These are phyloP conservation scores for Ceratocystis albifundus DNA, from an alignment of 2,329 filamentous ascomycete species.

Conservation along the genomic window DNA sequence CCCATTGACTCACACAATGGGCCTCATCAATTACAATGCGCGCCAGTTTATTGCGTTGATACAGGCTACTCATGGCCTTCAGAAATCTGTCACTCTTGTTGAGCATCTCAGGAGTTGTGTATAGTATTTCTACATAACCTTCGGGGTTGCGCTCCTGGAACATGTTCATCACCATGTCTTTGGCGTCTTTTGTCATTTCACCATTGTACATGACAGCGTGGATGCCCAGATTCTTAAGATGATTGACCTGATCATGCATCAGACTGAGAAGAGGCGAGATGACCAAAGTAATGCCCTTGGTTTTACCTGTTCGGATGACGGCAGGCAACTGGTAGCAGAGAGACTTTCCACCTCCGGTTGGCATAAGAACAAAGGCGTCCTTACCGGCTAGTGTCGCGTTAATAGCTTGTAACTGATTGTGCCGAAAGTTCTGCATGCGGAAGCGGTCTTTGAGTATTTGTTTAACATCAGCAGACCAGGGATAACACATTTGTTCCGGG, in stretches of 20 bases:
- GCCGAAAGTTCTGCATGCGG: constrained; percentile 71
- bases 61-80: constrained; percentile 53
- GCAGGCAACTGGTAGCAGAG: constrained; percentile 93
- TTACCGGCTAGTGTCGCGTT: constrained; percentile 80
- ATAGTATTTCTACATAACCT: constrained; percentile 71
- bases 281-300: constrained; percentile 77
- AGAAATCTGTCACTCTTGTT: constrained; percentile 64
- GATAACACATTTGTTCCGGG: constrained; percentile 48
- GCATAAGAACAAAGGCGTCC: constrained; percentile 94
- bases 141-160: constrained; percentile 56
- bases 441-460: constrained; percentile 72
- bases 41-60: constrained; percentile 61
- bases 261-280: constrained; percentile 89
- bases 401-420: constrained; percentile 89
- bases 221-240: constrained; percentile 63
- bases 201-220: constrained; percentile 74
- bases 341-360: constrained; percentile 92
- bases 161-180: constrained; percentile 52
- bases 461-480: constrained; percentile 81
- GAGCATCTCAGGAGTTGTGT: constrained; percentile 95
- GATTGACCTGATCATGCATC: constrained; percentile 93
- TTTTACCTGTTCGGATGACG: constrained; percentile 67
- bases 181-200: constrained; percentile 53
- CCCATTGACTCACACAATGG: constrained; percentile 99
- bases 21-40: constrained; percentile 95